Percentiles rank a stretch among this genome's conserved stretches.
These are phyloP conservation scores for Physaria fendleri DNA, from an alignment of 345 rosid species.

Conservation along the genomic window DNA sequence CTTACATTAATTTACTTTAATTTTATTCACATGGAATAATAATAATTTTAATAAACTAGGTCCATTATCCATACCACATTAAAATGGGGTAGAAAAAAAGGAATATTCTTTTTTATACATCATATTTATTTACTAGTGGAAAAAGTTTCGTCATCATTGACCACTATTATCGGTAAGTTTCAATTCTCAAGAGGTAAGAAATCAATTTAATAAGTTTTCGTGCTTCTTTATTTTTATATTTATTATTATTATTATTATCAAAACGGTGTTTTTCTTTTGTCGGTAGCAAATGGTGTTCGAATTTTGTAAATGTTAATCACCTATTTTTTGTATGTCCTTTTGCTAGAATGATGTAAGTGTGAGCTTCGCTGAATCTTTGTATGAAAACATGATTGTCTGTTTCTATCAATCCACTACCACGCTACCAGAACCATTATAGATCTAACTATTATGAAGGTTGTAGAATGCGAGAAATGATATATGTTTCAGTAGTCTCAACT, in stretches of 20 bases:
- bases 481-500: no score
- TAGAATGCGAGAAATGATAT: no score
- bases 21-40: neutral
- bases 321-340: no score
- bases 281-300: no score
- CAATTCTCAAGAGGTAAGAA: neutral
- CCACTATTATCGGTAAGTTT: constrained; percentile 19
- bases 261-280: no score
- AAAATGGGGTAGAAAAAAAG: neutral
- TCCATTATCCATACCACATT: constrained; percentile 11
- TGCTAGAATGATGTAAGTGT: no score
- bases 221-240: neutral
- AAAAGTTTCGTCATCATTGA: constrained; percentile 9
- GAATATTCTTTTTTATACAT: neutral
- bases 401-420: no score
- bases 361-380: no score
- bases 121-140: neutral
- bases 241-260: constrained; percentile 3
- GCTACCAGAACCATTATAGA: no score
- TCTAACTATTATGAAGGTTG: no score
- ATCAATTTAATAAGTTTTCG: constrained; percentile 19
- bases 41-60: neutral
- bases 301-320: no score
- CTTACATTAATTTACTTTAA: neutral
- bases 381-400: no score